Evolutionary conservation across 805 yeast species (phyloP).

Genomic region (Zygotorulaspora danielsina): DNA sequence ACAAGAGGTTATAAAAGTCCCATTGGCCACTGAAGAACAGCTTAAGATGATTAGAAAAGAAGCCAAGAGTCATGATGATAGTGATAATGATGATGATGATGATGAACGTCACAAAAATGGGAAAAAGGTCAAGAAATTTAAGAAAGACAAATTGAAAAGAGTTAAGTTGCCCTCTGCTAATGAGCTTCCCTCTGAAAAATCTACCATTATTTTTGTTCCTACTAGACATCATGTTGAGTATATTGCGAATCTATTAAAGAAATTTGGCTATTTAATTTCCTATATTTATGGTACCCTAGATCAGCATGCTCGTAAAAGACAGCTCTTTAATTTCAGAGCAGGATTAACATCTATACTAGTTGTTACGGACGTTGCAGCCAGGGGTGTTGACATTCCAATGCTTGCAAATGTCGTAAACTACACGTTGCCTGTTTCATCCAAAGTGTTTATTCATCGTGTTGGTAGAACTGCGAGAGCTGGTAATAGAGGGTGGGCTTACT

Average conservation of each 20-base stretch:
- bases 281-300: conserved; percentile 92
- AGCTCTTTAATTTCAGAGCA: conserved; percentile 74
- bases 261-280: conserved; percentile 81
- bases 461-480: conserved; percentile 99
- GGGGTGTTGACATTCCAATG: conserved; percentile 98
- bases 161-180: conserved; percentile 71
- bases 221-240: conserved; percentile 98
- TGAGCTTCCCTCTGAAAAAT: conserved; percentile 74
- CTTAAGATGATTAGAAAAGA: conserved; percentile 47
- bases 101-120: conserved; percentile 35
- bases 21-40: conserved; percentile 71
- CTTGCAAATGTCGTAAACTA: conserved; percentile 92
- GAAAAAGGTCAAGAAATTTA: conserved; percentile 30
- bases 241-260: conserved; percentile 61
- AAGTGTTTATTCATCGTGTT: conserved; percentile 92
- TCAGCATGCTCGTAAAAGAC: conserved; percentile 90
- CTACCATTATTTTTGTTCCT: conserved; percentile 93
- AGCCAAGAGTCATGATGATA: conserved; percentile 47
- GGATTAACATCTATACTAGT: conserved; percentile 85
- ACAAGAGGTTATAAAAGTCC: conserved; percentile 81
- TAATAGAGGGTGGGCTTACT: conserved; percentile 94
- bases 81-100: conserved; percentile 50
- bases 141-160: conserved; percentile 42
- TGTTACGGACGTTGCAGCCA: conserved; percentile 97
- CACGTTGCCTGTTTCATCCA: conserved; percentile 86